Conservation (phyloP, 805 yeast species). For the Pichia californica region DNA sequence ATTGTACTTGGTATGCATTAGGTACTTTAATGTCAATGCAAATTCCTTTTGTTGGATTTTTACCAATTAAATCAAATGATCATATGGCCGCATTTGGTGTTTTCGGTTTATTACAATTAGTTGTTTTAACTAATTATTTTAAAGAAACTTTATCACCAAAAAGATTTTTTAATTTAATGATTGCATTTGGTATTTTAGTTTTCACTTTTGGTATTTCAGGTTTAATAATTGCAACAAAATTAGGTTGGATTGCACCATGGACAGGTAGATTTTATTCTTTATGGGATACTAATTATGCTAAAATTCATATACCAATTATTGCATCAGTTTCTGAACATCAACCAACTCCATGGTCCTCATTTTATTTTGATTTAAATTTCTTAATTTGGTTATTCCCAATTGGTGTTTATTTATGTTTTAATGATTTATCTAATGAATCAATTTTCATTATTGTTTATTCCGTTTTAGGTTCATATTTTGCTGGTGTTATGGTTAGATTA, state of each 20-base stretch:
- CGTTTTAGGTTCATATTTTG: slow-evolving; percentile 92
- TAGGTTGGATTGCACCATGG: slow-evolving; percentile 98
- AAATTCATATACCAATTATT: slow-evolving; percentile 95
- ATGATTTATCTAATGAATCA: slow-evolving; percentile 86
- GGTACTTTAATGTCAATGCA: slow-evolving; percentile 99
- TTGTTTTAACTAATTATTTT: slow-evolving; percentile 77
- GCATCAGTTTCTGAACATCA: slow-evolving; percentile 99
- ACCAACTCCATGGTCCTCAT: slow-evolving; percentile 99
- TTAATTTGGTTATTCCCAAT: slow-evolving; percentile 98
- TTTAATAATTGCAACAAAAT: slow-evolving; percentile 71
- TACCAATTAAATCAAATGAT: slow-evolving; percentile 94
- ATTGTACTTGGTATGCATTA: slow-evolving; percentile 93
- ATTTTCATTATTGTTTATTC: slow-evolving; percentile 87
- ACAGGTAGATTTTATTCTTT: slow-evolving; percentile 97
- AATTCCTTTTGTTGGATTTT: slow-evolving; percentile 96
- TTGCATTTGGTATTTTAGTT: slow-evolving; percentile 51
- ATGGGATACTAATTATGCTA: slow-evolving; percentile 98
- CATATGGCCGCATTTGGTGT: slow-evolving; percentile 98
- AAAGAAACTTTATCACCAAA: slow-evolving; percentile 63
- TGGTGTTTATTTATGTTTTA: slow-evolving; percentile 86
- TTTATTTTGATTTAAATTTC: slow-evolving; percentile 88
- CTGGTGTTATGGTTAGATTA: slow-evolving; percentile 98
- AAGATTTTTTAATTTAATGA: slow-evolving; percentile 65
- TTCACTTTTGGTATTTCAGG: slow-evolving; percentile 61
- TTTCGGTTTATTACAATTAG: slow-evolving; percentile 89